These are phyloP conservation scores for Didymella lethalis DNA, from an alignment of 2,329 filamentous ascomycete species.

Conservation along the genomic window DNA sequence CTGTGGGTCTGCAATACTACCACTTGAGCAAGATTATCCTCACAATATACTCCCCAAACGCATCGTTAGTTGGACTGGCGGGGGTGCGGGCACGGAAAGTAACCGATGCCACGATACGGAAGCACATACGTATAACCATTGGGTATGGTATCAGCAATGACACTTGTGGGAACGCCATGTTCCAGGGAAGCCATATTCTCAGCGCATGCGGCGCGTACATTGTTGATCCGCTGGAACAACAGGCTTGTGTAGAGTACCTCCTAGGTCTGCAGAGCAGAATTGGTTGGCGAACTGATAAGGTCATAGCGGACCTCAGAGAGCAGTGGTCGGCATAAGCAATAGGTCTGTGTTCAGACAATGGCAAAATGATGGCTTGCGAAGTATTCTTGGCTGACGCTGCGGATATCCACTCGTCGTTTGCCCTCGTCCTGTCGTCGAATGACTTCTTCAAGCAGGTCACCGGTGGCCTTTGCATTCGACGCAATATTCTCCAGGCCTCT, in stretches of 20 bases:
- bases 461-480: conserved; percentile 52
- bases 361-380: conserved; percentile 63
- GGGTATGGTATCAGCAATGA: conserved; percentile 41
- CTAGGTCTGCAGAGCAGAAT: conserved; percentile 32
- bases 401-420: conserved; percentile 50
- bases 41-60: conserved; percentile 41
- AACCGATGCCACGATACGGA: conserved; percentile 38
- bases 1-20: conserved; percentile 43
- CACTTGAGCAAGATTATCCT: conserved; percentile 44
- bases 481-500: conserved; percentile 50
- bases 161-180: conserved; percentile 42
- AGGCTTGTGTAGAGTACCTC: conserved; percentile 41
- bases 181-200: conserved; percentile 42
- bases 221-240: conserved; percentile 35
- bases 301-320: conserved; percentile 33
- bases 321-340: conserved; percentile 30
- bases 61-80: conserved; percentile 38
- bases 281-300: conserved; percentile 42
- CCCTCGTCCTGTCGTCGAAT: conserved; percentile 49
- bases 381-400: conserved; percentile 52
- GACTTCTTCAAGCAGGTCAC: conserved; percentile 53
- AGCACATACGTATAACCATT: conserved; percentile 41
- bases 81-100: conserved; percentile 37
- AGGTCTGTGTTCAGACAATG: conserved; percentile 54
- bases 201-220: conserved; percentile 43